Percentiles rank a stretch among this genome's conserved stretches.
Conservation (phyloP, 2,329 filamentous ascomycete genomes). For the Scedosporium boydii region DNA sequence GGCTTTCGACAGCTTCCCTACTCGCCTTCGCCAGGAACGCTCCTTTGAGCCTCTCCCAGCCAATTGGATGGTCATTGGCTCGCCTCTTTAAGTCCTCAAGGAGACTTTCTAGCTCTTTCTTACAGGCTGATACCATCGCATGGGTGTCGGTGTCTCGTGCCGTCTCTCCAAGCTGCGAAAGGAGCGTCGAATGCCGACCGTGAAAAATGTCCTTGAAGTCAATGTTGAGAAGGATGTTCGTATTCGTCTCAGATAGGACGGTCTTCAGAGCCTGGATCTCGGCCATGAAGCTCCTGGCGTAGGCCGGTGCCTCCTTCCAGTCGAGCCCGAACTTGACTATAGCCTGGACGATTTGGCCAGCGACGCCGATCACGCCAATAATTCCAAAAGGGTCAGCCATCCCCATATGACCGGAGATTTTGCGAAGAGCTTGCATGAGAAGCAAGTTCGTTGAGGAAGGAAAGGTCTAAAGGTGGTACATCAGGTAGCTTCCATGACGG, state of each 20-base stretch:
- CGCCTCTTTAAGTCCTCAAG: not conserved
- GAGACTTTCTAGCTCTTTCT: not conserved
- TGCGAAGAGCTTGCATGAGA: too few relatives aligned
- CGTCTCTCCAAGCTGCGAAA: conserved; percentile 6
- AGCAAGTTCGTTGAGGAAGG: too few relatives aligned
- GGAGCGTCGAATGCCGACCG: conserved; percentile 11
- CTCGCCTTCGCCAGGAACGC: conserved; percentile 8
- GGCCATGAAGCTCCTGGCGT: conserved; percentile 5
- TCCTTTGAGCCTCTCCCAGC: conserved; percentile 11
- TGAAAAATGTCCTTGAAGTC: conserved; percentile 14
- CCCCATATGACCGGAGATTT: too few relatives aligned
- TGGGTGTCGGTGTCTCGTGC: not conserved
- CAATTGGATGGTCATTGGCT: conserved; percentile 6
- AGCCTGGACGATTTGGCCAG: conserved; percentile 1
- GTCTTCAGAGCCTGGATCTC: conserved; percentile 8
- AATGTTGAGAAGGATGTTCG: conserved; percentile 8
- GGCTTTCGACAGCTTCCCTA: conserved; percentile 8
- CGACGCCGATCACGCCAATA: conserved; percentile 10
- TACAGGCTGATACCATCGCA: not conserved
- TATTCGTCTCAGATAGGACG: conserved; percentile 7
- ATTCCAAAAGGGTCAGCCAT: not conserved
- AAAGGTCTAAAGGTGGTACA: too few relatives aligned
- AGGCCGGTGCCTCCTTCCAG: conserved; percentile 10
- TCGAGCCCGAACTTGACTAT: conserved; percentile 4
- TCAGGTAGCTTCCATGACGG: too few relatives aligned